Conservation (phyloP, 441 rosid genomes). For the Geranium incanum region DNA sequence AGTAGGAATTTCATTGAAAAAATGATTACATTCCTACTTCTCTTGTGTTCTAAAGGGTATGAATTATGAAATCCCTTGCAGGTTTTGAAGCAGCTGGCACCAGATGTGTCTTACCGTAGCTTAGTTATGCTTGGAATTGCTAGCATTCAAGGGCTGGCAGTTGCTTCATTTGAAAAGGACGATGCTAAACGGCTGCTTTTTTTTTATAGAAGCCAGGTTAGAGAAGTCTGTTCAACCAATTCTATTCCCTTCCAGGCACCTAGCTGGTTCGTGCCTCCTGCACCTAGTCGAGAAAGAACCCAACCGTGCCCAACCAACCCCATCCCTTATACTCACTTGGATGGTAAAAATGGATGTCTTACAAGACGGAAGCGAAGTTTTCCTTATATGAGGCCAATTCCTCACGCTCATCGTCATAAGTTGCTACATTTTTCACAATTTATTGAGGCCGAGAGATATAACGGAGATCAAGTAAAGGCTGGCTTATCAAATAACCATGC, state of each 20-base stretch:
- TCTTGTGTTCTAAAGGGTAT: constrained; percentile 7
- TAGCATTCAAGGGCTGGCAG: constrained; percentile 87
- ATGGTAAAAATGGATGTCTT: constrained; percentile 45
- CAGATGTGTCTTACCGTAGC: constrained; percentile 77
- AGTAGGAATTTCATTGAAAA: constrained; percentile 1
- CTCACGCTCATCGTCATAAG: constrained; percentile 65
- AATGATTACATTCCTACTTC: not conserved
- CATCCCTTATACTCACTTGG: constrained; percentile 23
- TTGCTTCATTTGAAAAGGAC: constrained; percentile 92
- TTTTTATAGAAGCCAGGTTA: constrained; percentile 46
- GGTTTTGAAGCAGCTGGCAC: constrained; percentile 90
- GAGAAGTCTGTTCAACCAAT: constrained; percentile 28
- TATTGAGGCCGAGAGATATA: constrained; percentile 60
- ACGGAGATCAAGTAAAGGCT: constrained; percentile 64
- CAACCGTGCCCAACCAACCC: constrained; percentile 45
- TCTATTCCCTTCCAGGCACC: constrained; percentile 41
- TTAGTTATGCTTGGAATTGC: constrained; percentile 86
- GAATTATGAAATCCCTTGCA: constrained; percentile 28
- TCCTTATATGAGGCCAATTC: constrained; percentile 88
- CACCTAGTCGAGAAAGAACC: constrained; percentile 63
- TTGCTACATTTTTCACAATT: constrained; percentile 73
- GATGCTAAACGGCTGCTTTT: constrained; percentile 89
- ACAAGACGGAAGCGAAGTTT: constrained; percentile 38
- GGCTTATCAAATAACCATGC: constrained; percentile 49
- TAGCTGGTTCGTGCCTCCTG: constrained; percentile 72